Base-by-base conservation (phyloP, 495 filamentous ascomycete genomes). In the Jackrogersella minutella region DNA sequence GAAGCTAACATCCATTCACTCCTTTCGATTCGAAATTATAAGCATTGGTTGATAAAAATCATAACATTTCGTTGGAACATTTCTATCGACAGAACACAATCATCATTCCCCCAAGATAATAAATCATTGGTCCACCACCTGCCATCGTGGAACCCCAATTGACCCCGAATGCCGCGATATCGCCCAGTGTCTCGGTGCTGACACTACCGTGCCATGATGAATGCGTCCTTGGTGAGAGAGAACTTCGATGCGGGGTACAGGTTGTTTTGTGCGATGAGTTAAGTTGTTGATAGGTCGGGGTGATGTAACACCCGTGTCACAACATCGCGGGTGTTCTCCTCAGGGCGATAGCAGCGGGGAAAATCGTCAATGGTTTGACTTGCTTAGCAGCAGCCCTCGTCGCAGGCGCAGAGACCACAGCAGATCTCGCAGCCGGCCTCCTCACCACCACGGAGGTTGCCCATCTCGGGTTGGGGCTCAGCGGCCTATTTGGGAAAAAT, bases 361-460 rank as follows among this genome's bases (percentile, higher is more conserved):
- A 33, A 21, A 10, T 54, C 17, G 28, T 33, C 19, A 55, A 36
- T 56, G 40, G 50, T 3, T n/a, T n/a, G 44, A 34, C 41, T 46
- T 9, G 9, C 59, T 56, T 76, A 76, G 72, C 73, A 76, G 64
- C 73, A 76, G 11, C 44, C 64, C 50, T 74, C 73, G 47, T 74
- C 66, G 64, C 73, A 76, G 28, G 69, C 73, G 62, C 73, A 76
- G 43, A 76, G 73, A 9, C 71, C 73, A 55, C 72, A 74, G 67
- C 73, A 76, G 44, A 76, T 54, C 54, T 76, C 73, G 58, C 73
- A 76, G 31, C 71, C 73, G 19, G 66, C 73, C 24, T 74, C 73
- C 59, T 76, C 73, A 44, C 73, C 71, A 49, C 73, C 71, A 36
- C 72, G 63, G 16, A 72, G 50, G 55, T 49, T 68, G 31, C 63